phyloP scores from a whole-genome alignment of 1,284 basidiomycete species.

The Apiotrichum sp. region DNA sequence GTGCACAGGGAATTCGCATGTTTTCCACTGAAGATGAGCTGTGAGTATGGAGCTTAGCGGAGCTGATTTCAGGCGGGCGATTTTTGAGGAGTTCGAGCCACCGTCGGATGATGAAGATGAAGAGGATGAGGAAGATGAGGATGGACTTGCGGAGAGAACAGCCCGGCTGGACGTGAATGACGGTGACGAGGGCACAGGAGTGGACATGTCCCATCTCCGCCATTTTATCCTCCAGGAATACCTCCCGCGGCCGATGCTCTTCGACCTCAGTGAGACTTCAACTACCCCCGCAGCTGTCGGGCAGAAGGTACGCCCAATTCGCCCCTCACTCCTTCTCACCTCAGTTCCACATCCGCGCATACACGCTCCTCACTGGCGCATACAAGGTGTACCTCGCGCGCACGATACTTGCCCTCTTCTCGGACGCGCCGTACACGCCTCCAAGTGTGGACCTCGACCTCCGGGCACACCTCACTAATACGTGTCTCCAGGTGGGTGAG shows the following conservation, averaged over 20 bases:
- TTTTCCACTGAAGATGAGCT: slow-evolving; percentile 75
- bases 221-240: slow-evolving; percentile 99
- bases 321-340: neutral
- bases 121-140: slow-evolving; percentile 44
- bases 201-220: slow-evolving; percentile 77
- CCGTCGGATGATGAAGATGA: slow-evolving; percentile 50
- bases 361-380: slow-evolving; percentile 79
- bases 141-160: slow-evolving; percentile 14
- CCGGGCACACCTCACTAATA: slow-evolving; percentile 85
- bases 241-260: slow-evolving; percentile 63
- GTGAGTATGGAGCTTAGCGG: slow-evolving; percentile 15
- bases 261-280: slow-evolving; percentile 55
- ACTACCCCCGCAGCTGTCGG: slow-evolving; percentile 41
- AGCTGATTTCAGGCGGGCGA: slow-evolving; percentile 49
- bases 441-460: slow-evolving; percentile 56
- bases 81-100: slow-evolving; percentile 81
- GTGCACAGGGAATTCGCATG: slow-evolving; percentile 88
- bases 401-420: slow-evolving; percentile 80
- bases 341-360: slow-evolving; percentile 86
- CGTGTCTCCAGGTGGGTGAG: slow-evolving; percentile 66
- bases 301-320: slow-evolving; percentile 55
- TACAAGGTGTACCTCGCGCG: slow-evolving; percentile 72
- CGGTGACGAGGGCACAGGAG: slow-evolving; percentile 52
- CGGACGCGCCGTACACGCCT: slow-evolving; percentile 57
- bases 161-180: slow-evolving; percentile 47